Evolutionary conservation across 768 basidiomycete genomes (phyloP).

Genomic region (Hygrocybe coccinea): DNA sequence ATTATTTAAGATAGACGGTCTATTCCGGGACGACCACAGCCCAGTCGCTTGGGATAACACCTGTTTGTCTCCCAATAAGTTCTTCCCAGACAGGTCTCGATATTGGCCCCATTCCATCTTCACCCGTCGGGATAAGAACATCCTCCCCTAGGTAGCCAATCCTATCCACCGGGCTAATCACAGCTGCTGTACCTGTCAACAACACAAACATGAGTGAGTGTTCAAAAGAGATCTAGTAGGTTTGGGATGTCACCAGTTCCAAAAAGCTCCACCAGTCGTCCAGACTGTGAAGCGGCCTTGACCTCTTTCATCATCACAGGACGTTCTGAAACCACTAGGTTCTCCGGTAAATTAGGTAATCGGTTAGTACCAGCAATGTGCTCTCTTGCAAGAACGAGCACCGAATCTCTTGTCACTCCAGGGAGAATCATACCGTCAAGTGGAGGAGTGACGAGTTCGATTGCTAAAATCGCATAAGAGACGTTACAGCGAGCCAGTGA

Average conservation of each 20-base stretch:
- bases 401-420: constrained; percentile 85
- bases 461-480: constrained; percentile 35
- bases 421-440: constrained; percentile 90
- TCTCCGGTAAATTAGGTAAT: constrained; percentile 49
- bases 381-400: constrained; percentile 63
- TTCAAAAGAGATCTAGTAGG: background rate
- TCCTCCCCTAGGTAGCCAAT: constrained; percentile 71
- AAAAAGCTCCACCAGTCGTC: constrained; percentile 74
- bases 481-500: constrained; percentile 22
- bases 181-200: constrained; percentile 61
- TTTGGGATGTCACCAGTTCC: constrained; percentile 54
- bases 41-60: constrained; percentile 75
- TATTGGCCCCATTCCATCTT: constrained; percentile 76
- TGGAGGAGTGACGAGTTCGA: constrained; percentile 84
- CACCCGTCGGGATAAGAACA: constrained; percentile 56
- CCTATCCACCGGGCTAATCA: constrained; percentile 65
- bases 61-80: constrained; percentile 78
- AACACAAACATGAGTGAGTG: constrained; percentile 5
- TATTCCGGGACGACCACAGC: constrained; percentile 47
- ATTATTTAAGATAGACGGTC: too few relatives aligned
- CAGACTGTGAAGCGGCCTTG: constrained; percentile 51
- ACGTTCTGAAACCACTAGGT: constrained; percentile 61
- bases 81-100: constrained; percentile 66
- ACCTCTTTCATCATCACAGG: constrained; percentile 75
- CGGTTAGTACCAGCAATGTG: constrained; percentile 46